A percentile compares a stretch with the other conserved stretches of the same genome.
Evolutionary conservation across 345 rosid genomes (phyloP).

Genomic region (Syzygium aromaticum): DNA sequence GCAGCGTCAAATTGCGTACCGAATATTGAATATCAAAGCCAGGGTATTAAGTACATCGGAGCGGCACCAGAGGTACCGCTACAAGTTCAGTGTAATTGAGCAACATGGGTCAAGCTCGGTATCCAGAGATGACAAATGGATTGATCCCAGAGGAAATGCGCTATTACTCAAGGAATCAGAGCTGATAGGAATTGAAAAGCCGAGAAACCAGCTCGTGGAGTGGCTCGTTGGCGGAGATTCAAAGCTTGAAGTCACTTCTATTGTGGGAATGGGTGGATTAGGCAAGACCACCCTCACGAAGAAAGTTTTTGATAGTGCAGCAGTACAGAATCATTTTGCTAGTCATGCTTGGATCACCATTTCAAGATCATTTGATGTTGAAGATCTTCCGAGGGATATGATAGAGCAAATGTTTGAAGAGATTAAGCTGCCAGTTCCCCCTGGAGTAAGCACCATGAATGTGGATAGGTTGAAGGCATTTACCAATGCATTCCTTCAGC

Average conservation of each 20-base stretch:
- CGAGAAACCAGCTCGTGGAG: neutral
- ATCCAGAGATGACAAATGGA: neutral
- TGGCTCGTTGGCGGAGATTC: constrained; percentile 4
- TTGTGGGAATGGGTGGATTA: constrained; percentile 13
- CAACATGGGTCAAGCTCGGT: neutral
- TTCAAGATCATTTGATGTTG: constrained; percentile 4
- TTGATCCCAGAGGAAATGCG: constrained; percentile 3
- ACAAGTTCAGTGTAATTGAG: neutral
- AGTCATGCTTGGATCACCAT: constrained; percentile 9
- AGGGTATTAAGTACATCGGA: constrained; percentile 1
- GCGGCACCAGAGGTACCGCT: neutral
- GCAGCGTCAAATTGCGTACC: neutral
- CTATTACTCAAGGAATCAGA: constrained; percentile 1
- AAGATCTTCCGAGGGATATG: constrained; percentile 3
- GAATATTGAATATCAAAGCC: constrained; percentile 1
- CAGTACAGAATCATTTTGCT: constrained; percentile 5
- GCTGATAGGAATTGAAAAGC: constrained; percentile 9
- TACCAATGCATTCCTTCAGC: neutral
- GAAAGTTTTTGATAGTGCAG: constrained; percentile 6
- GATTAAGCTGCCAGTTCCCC: neutral
- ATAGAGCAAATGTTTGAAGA: neutral
- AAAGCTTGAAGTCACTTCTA: neutral
- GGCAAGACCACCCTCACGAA: constrained; percentile 15
- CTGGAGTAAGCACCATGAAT: neutral
- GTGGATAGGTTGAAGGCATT: neutral